Conservation (phyloP, 78 protist genomes). For the Bigelowiella natans region DNA sequence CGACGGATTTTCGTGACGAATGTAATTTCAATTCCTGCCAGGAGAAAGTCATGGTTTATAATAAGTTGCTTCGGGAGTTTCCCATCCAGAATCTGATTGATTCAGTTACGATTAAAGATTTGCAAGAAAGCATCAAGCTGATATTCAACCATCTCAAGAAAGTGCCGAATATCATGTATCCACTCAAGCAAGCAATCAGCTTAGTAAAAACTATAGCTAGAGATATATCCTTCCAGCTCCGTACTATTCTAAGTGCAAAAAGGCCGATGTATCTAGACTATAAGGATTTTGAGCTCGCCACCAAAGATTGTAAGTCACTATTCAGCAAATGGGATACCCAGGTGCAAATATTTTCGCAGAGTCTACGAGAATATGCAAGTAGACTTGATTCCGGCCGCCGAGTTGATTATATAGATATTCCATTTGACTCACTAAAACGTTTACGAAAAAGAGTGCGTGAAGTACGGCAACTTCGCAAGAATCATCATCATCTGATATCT, state of each 20-base stretch:
- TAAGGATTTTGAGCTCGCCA: neutral
- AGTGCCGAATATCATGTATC: neutral
- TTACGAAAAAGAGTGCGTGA: neutral
- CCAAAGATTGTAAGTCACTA: neutral
- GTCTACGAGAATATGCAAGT: no score
- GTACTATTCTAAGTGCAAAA: neutral
- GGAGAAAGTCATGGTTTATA: neutral
- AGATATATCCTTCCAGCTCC: neutral
- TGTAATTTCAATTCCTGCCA: neutral
- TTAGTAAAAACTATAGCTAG: neutral
- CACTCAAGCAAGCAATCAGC: neutral
- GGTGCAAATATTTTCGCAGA: no score
- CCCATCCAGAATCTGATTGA: neutral
- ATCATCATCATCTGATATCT: neutral
- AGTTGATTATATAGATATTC: no score
- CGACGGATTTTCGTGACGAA: neutral
- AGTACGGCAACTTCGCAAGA: neutral
- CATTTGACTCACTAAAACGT: no score
- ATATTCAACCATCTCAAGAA: slow-evolving; percentile 1
- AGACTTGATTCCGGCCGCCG: no score
- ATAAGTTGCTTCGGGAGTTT: neutral
- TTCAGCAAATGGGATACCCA: neutral
- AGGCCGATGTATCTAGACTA: neutral
- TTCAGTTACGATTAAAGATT: neutral
- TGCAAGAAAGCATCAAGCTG: neutral